phyloP scores from a whole-genome alignment of 78 protist species.

The Dictyostelium discoideum region dicty_2.7 NC_007088.5:6653001-6653500 shows the following conservation, averaged over 20 bases:
- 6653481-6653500: constrained; percentile 2
- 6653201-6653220: not conserved
- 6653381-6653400: not conserved
- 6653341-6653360: constrained; percentile 15
- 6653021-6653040: not conserved
- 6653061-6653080: not conserved
- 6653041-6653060: not conserved
- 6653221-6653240: not conserved
- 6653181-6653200: not conserved
- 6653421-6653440: not conserved
- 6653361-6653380: not conserved
- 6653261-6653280: not conserved
- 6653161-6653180: not conserved
- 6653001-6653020: not conserved
- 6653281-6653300: constrained; percentile 9
- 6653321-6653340: not conserved
- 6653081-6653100: not conserved
- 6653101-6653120: not conserved
- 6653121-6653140: not conserved
- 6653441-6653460: not conserved
- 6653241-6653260: not conserved
- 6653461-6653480: not conserved
- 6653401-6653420: not conserved
- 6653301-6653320: constrained; percentile 2
- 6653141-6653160: not conserved